These are phyloP conservation scores for Aureobasidium sp. DNA, from an alignment of 2,329 filamentous ascomycete species.

Conservation along the genomic window DNA sequence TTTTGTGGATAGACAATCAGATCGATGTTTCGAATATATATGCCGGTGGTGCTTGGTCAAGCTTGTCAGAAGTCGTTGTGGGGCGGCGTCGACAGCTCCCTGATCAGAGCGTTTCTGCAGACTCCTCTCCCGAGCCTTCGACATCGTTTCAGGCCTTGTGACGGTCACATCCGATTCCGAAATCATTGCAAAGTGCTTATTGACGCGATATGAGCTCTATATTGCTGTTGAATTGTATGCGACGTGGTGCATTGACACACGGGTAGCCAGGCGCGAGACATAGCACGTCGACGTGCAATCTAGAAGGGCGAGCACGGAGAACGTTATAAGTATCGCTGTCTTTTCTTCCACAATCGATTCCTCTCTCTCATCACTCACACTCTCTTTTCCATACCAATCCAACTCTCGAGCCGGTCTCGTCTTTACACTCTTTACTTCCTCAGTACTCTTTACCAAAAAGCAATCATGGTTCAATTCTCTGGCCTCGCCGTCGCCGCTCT, in stretches of 20 bases:
- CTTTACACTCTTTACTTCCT: slow-evolving; percentile 1
- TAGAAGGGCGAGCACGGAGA: not conserved
- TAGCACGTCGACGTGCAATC: not conserved
- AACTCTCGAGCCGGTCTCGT: slow-evolving; percentile 7
- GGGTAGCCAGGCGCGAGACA: not conserved
- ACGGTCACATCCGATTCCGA: not conserved
- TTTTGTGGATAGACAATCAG: not conserved
- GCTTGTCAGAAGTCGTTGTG: not conserved
- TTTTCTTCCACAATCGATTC: not conserved
- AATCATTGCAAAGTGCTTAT: not conserved
- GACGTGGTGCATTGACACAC: not conserved
- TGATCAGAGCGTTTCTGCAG: not conserved
- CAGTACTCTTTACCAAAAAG: not conserved
- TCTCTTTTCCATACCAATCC: not conserved
- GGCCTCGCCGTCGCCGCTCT: slow-evolving; percentile 2
- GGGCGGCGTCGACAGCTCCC: not conserved
- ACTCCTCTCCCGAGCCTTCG: not conserved
- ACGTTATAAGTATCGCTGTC: not conserved
- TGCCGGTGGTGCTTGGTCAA: not conserved
- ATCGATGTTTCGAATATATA: not conserved
- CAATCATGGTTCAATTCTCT: slow-evolving; percentile 13
- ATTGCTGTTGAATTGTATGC: not conserved
- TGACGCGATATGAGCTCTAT: not conserved
- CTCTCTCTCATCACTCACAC: not conserved
- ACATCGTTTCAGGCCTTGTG: not conserved